These are phyloP conservation scores for Apiospora malaysiana DNA, from an alignment of 2,329 filamentous ascomycete species.

Conservation along the genomic window DNA sequence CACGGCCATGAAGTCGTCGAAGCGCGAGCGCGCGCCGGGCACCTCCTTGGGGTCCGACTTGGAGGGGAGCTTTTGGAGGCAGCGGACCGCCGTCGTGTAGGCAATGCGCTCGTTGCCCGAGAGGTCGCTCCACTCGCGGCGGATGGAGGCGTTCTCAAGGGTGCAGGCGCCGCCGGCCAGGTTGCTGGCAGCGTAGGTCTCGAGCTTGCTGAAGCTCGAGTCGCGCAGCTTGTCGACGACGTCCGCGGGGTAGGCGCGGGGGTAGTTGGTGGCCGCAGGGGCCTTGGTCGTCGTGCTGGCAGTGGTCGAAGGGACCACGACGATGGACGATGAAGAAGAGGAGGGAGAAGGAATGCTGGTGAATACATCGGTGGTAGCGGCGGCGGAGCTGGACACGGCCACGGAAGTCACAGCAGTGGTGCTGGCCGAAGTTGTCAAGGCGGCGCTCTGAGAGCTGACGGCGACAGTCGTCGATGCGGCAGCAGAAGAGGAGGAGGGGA, in stretches of 20 bases:
- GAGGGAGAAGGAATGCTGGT: not conserved
- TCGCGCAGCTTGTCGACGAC: slow-evolving; percentile 23
- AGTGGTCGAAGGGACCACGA: not conserved
- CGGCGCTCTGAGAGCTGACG: not conserved
- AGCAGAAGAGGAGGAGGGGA: slow-evolving; percentile 1
- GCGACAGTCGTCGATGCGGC: not conserved
- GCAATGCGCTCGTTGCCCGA: slow-evolving; percentile 26
- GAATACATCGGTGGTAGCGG: not conserved
- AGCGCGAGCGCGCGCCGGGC: slow-evolving; percentile 32
- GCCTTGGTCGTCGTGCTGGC: slow-evolving; percentile 3
- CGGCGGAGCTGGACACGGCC: slow-evolving; percentile 8
- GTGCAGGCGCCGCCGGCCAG: slow-evolving; percentile 21
- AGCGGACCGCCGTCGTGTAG: slow-evolving; percentile 33
- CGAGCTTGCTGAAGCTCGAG: slow-evolving; percentile 23
- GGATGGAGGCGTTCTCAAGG: slow-evolving; percentile 23
- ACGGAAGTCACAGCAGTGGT: not conserved
- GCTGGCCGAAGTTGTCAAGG: not conserved
- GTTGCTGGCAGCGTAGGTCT: slow-evolving; percentile 17
- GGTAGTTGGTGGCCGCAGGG: slow-evolving; percentile 2
- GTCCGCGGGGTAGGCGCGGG: slow-evolving; percentile 18
- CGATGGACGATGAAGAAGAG: not conserved
- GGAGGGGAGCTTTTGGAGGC: slow-evolving; percentile 30
- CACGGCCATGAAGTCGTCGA: slow-evolving; percentile 38
- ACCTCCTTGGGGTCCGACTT: slow-evolving; percentile 26
- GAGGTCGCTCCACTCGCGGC: slow-evolving; percentile 27